These are phyloP conservation scores for Pulicaria dysenterica DNA, from an alignment of 129 eudicot species.

Conservation along the genomic window DNA sequence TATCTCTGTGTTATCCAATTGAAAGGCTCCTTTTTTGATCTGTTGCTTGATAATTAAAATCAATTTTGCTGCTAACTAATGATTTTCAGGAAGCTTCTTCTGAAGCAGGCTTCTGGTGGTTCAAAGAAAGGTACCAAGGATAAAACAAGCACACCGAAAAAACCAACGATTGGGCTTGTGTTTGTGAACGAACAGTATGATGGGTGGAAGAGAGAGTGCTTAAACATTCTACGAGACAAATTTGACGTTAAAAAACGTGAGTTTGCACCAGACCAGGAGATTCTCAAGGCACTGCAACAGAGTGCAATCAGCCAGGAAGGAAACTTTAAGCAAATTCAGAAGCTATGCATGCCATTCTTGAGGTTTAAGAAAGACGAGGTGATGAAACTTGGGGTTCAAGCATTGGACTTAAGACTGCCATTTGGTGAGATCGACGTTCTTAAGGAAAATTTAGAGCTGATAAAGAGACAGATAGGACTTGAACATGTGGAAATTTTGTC, in stretches of 20 bases:
- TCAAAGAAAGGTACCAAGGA: constrained; percentile 62
- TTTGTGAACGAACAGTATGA: constrained; percentile 77
- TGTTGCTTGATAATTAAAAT: neutral
- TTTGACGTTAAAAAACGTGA: constrained; percentile 40
- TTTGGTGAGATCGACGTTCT: constrained; percentile 89
- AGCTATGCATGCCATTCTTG: constrained; percentile 81
- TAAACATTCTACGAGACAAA: constrained; percentile 57
- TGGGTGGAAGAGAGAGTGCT: constrained; percentile 80
- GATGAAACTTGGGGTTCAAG: constrained; percentile 69
- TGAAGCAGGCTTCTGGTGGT: constrained; percentile 75
- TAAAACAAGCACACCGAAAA: constrained; percentile 38
- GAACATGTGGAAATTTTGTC: constrained; percentile 62
- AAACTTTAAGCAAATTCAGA: constrained; percentile 71
- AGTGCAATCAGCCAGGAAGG: constrained; percentile 57
- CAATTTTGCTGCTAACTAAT: neutral
- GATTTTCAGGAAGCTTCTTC: constrained; percentile 67
- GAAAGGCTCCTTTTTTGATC: neutral
- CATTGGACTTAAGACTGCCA: constrained; percentile 71
- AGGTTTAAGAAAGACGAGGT: constrained; percentile 92
- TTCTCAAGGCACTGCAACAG: constrained; percentile 59
- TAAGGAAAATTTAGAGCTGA: constrained; percentile 60
- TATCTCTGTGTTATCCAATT: neutral
- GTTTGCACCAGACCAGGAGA: constrained; percentile 73
- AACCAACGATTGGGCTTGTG: constrained; percentile 59
- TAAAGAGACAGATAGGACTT: constrained; percentile 72